These are phyloP conservation scores for Penstemon barbatus DNA, from an alignment of 257 asterid genomes.

Conservation along the genomic window DNA sequence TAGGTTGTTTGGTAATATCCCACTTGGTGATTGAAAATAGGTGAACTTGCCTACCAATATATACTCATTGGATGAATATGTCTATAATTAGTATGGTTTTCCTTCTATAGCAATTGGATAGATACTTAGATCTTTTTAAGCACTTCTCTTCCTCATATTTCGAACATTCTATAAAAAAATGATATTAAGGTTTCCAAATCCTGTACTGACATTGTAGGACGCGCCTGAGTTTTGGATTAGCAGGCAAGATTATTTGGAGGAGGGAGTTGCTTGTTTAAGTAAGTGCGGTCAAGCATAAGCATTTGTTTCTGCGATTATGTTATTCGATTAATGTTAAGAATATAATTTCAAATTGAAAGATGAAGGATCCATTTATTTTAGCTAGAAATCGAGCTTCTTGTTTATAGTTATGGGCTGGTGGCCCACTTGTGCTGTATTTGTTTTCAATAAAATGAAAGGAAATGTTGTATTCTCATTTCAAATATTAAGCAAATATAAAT, in stretches of 20 bases:
- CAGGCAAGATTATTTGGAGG: conserved; percentile 95
- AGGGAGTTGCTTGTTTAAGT: conserved; percentile 89
- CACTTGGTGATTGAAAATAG: background rate
- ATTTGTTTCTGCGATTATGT: background rate
- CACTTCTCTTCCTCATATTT: background rate
- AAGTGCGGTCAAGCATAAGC: conserved; percentile 84
- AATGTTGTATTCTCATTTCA: no score
- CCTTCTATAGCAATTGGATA: background rate
- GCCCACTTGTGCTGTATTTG: no score
- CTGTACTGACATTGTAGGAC: conserved; percentile 55
- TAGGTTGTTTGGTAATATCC: background rate
- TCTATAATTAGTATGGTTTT: background rate
- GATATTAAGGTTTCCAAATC: conserved; percentile 12
- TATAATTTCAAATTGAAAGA: no score
- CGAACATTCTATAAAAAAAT: background rate
- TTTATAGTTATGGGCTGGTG: no score
- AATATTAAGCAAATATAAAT: no score
- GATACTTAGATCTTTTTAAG: background rate
- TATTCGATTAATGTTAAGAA: no score
- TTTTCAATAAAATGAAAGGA: no score
- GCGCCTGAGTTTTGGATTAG: conserved; percentile 99
- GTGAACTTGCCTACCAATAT: background rate
- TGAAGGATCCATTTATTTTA: no score
- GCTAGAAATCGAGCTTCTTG: no score
- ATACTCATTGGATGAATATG: background rate